These are phyloP conservation scores for Tylopilus plumbeoviolaceoides DNA, from an alignment of 768 basidiomycete species.

Conservation along the genomic window DNA sequence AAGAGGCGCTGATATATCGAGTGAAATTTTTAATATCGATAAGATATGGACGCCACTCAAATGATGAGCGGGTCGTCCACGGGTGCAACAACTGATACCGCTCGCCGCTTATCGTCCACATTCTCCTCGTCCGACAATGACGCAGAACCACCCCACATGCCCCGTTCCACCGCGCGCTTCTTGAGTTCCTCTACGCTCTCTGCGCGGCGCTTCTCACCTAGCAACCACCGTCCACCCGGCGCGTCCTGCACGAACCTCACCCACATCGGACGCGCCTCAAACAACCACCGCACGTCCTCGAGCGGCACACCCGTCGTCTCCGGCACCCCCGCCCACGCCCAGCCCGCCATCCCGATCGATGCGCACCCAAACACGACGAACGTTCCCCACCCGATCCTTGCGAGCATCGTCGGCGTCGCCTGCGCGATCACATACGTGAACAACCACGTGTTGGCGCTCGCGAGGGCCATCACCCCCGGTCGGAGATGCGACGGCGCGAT, in stretches of 20 bases:
- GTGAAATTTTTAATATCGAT: neutral
- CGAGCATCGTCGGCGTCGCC: slow-evolving; percentile 35
- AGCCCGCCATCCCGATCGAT: slow-evolving; percentile 29
- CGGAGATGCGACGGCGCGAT: slow-evolving; percentile 36
- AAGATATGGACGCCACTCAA: neutral
- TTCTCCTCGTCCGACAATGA: slow-evolving; percentile 2
- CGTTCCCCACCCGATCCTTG: slow-evolving; percentile 26
- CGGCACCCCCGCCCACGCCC: slow-evolving; percentile 35
- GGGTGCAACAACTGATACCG: too few relatives aligned
- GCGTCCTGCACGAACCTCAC: slow-evolving; percentile 31
- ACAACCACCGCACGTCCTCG: slow-evolving; percentile 36
- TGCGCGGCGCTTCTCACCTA: slow-evolving; percentile 19
- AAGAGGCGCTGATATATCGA: neutral
- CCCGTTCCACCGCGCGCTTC: neutral
- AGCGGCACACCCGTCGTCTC: slow-evolving; percentile 39
- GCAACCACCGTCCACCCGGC: slow-evolving; percentile 29
- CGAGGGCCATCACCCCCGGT: slow-evolving; percentile 29
- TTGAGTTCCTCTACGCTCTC: slow-evolving; percentile 26
- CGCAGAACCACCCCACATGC: too few relatives aligned
- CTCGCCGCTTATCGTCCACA: neutral
- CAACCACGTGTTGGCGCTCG: slow-evolving; percentile 32
- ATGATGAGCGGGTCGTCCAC: too few relatives aligned
- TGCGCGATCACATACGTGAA: slow-evolving; percentile 37
- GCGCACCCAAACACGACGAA: slow-evolving; percentile 32
- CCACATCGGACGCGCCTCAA: slow-evolving; percentile 24